These are phyloP conservation scores for Taphrina communis DNA, from an alignment of 1,139 yeast species.

Conservation along the genomic window DNA sequence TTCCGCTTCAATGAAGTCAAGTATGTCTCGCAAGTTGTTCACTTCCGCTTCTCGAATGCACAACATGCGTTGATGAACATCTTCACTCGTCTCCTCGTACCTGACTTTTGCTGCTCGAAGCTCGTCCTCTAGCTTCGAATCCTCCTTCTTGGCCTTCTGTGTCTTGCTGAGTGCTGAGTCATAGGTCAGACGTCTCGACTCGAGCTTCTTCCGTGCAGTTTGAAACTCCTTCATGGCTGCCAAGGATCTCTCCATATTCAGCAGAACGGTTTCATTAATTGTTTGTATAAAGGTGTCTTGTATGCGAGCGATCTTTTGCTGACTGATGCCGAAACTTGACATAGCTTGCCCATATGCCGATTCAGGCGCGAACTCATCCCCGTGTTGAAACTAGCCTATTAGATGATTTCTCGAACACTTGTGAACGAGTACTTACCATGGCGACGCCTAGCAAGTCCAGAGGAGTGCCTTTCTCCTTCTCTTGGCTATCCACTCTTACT, in stretches of 20 bases:
- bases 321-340: constrained; percentile 45
- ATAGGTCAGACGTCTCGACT: constrained; percentile 48
- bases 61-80: constrained; percentile 47
- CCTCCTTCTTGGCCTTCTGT: constrained; percentile 47
- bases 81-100: constrained; percentile 48
- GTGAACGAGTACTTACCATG: constrained; percentile 1
- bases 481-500: constrained; percentile 32
- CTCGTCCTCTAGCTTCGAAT: constrained; percentile 48
- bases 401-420: background rate
- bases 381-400: constrained; percentile 36
- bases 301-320: constrained; percentile 46
- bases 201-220: constrained; percentile 47
- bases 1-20: constrained; percentile 46
- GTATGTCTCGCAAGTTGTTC: constrained; percentile 41
- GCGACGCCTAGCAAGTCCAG: constrained; percentile 45
- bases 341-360: constrained; percentile 47
- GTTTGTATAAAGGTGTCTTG: constrained; percentile 46
- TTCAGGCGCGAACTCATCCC: constrained; percentile 46
- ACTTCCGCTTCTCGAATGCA: constrained; percentile 47
- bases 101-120: constrained; percentile 47
- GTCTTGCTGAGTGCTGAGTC: constrained; percentile 47
- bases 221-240: constrained; percentile 43
- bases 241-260: constrained; percentile 41
- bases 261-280: constrained; percentile 39
- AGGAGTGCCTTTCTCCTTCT: constrained; percentile 46